Conservation (phyloP, 768 basidiomycete species). For the Leucocoprinus birnbaumii region DNA sequence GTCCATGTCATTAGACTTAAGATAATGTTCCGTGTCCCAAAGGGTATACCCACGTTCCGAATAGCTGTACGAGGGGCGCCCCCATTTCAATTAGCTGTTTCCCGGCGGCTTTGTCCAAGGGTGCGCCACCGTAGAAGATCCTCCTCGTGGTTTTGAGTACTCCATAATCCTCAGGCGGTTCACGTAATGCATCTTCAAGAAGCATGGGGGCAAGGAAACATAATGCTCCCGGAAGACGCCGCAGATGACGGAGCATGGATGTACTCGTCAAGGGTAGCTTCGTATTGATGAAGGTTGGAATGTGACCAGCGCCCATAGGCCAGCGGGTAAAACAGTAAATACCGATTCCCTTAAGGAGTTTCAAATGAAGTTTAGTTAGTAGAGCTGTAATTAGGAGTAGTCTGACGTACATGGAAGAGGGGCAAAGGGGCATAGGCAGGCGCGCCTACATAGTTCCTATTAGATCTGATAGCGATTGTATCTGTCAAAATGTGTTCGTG, state of each 20-base stretch:
- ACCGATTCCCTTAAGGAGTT: slow-evolving; percentile 13
- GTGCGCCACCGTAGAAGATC: slow-evolving; percentile 17
- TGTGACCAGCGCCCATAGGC: slow-evolving; percentile 9
- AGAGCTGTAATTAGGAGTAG: background rate
- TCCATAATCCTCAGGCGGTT: slow-evolving; percentile 1
- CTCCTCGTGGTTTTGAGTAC: slow-evolving; percentile 7
- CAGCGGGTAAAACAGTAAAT: slow-evolving; percentile 13
- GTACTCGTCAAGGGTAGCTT: slow-evolving; percentile 13
- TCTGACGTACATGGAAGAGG: slow-evolving; percentile 18
- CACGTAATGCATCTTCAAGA: slow-evolving; percentile 16
- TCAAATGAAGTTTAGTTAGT: background rate
- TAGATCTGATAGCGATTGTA: background rate
- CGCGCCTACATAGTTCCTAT: slow-evolving; percentile 9
- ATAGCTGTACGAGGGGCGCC: slow-evolving; percentile 7
- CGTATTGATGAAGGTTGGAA: slow-evolving; percentile 11
- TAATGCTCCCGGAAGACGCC: slow-evolving; percentile 8
- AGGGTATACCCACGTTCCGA: slow-evolving; percentile 8
- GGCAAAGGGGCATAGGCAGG: slow-evolving; percentile 18
- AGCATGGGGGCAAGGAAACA: slow-evolving; percentile 17
- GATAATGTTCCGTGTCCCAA: background rate
- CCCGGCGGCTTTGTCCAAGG: slow-evolving; percentile 12
- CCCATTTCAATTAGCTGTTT: slow-evolving; percentile 10
- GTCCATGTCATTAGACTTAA: background rate
- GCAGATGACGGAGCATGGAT: slow-evolving; percentile 16
- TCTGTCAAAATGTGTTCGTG: slow-evolving; percentile 14